Evolutionary conservation across 352 stramenopile genomes (phyloP).

Genomic region (Phytophthora megakarya): DNA sequence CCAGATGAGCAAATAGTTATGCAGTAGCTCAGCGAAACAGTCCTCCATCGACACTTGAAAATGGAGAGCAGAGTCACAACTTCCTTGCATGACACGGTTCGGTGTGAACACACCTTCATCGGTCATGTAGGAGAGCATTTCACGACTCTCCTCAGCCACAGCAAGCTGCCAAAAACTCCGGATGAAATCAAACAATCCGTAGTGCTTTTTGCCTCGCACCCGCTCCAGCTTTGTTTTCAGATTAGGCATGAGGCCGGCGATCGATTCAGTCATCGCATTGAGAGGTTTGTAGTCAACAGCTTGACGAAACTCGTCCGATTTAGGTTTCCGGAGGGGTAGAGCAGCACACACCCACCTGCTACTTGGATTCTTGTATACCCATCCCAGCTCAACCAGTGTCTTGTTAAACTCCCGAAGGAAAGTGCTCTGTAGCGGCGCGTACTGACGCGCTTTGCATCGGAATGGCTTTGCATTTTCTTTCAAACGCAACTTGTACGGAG

Average conservation of each 20-base stretch:
- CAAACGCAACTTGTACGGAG: background rate
- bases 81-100: constrained; percentile 5
- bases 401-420: constrained; percentile 8
- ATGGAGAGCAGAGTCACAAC: constrained; percentile 2
- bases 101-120: constrained; percentile 8
- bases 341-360: constrained; percentile 7
- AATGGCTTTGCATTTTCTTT: background rate
- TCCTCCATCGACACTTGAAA: constrained; percentile 7
- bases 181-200: constrained; percentile 25
- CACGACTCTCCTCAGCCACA: constrained; percentile 6
- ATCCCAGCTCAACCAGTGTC: constrained; percentile 9
- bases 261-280: constrained; percentile 13
- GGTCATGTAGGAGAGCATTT: constrained; percentile 32
- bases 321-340: constrained; percentile 1
- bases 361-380: constrained; percentile 13
- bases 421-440: background rate
- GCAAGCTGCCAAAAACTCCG: constrained; percentile 29
- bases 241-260: constrained; percentile 17
- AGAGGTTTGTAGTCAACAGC: constrained; percentile 15
- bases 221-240: constrained; percentile 12
- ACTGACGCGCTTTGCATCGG: background rate
- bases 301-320: constrained; percentile 1
- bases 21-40: constrained; percentile 4
- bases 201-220: background rate
- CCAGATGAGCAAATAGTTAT: constrained; percentile 5